Conservation (phyloP, 805 yeast genomes). For the Cyberlindnera mrakii region DNA sequence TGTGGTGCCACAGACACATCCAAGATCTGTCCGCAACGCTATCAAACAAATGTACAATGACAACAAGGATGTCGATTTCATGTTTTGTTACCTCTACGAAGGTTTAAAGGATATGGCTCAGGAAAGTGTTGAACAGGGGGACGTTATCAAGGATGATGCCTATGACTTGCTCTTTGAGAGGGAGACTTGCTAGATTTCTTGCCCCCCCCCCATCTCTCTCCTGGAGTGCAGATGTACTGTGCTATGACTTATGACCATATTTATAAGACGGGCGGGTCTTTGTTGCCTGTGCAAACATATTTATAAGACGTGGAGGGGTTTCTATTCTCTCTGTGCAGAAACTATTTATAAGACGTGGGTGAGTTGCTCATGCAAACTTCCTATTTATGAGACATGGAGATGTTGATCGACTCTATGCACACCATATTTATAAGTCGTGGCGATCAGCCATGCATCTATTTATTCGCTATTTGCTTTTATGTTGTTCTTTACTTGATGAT, state of each 20-base stretch:
- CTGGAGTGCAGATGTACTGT: no score
- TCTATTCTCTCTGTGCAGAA: not conserved
- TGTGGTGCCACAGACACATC: conserved; percentile 7
- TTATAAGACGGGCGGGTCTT: conserved; percentile 2
- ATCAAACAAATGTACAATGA: conserved; percentile 9
- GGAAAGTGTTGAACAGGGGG: conserved; percentile 4
- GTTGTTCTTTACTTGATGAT: not conserved
- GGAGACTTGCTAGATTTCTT: conserved; percentile 1
- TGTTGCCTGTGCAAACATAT: no score
- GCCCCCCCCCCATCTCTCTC: not conserved
- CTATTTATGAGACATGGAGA: no score
- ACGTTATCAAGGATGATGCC: conserved; percentile 11
- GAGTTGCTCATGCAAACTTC: not conserved
- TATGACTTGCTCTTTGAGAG: conserved; percentile 9
- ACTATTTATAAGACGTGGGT: conserved; percentile 1
- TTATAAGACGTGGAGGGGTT: conserved; percentile 1
- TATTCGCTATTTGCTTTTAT: not conserved
- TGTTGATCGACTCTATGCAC: no score
- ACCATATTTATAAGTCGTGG: no score
- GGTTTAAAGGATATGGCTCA: conserved; percentile 9
- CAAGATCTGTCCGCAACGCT: conserved; percentile 8
- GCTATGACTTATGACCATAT: not conserved
- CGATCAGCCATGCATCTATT: not conserved
- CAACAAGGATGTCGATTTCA: conserved; percentile 13
- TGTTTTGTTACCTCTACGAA: conserved; percentile 14